phyloP scores from a whole-genome alignment of 2,329 filamentous ascomycete genomes.

The Colletotrichum chlorophyti region DNA sequence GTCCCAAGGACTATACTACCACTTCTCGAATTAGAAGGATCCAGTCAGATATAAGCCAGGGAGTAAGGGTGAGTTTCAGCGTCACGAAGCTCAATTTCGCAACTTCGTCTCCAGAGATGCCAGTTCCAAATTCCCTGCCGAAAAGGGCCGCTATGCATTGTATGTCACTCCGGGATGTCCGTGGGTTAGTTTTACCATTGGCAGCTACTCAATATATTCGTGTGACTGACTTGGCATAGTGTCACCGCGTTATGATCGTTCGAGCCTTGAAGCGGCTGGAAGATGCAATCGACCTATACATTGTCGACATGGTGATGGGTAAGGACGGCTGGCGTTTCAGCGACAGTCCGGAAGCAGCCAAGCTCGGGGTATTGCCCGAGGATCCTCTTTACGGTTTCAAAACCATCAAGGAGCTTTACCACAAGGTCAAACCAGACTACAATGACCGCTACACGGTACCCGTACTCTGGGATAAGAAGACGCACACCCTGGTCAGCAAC shows the following conservation, averaged over 20 bases:
- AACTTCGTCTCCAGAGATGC: constrained; percentile 59
- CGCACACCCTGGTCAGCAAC: constrained; percentile 78
- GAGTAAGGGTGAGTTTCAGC: constrained; percentile 58
- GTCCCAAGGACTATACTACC: no score
- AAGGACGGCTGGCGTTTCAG: constrained; percentile 61
- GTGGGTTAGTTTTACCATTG: constrained; percentile 53
- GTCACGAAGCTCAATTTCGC: constrained; percentile 62
- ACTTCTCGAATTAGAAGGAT: not conserved
- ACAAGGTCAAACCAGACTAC: constrained; percentile 71
- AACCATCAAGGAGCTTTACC: constrained; percentile 75
- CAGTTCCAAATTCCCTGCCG: constrained; percentile 60
- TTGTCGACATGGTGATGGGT: constrained; percentile 71
- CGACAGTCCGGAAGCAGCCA: constrained; percentile 32
- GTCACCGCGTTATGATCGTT: constrained; percentile 76
- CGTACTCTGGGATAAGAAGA: constrained; percentile 73
- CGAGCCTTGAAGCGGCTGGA: constrained; percentile 77
- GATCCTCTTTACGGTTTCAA: constrained; percentile 72
- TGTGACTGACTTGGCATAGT: constrained; percentile 46
- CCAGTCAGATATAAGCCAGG: constrained; percentile 12
- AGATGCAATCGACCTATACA: constrained; percentile 70
- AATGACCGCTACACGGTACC: constrained; percentile 77
- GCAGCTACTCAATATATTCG: not conserved
- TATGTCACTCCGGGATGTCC: constrained; percentile 68
- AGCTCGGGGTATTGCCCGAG: constrained; percentile 55
- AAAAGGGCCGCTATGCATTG: constrained; percentile 65